Evolutionary conservation across 2,329 filamentous ascomycete species (phyloP), one percentile per base, ranked within the genome.

Genomic region (Diaporthe sp.): DNA sequence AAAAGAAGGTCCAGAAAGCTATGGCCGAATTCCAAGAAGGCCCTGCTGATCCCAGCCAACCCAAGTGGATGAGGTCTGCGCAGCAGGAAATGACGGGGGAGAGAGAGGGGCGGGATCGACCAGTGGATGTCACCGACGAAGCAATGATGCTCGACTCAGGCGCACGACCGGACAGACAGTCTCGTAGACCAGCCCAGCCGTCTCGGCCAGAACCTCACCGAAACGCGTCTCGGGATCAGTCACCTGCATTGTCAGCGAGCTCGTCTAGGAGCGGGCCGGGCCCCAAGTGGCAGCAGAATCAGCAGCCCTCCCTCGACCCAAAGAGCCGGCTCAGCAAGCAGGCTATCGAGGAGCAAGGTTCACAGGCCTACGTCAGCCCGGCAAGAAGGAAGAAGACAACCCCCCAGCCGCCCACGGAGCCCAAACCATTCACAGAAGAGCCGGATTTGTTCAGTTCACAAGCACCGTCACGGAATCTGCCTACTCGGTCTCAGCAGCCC

Each of bases 41-140:
- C 57, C 93, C 92, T n/a, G 87, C 88, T 37, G 95, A 98, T 81
- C 89, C 94, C 3, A 94, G 83, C 80, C 94, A 98, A 81, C 97
- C 97, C 0, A 97, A 95, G 81, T 99, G 97, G 97, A 98, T 99
- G 96, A 92, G 94, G 79, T 94, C 96, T 74, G 89, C 92, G 4
- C 89, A 90, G 58, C 84, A 87, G 73, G 86, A 88, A 3, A 85
- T 83, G 49, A 78, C 78, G 31, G 44, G 84, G 81, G 79, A 75
- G 15, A 62, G 81, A 79, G 58, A 44, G 13, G 77, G 81, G 51
- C 82, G 83, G 78, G 85, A 78, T 77, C 80, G 80, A 65, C 79
- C 79, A 39, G 76, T 82, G 15, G 84, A 87, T 28, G 86, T 89
- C 8, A 95, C 93, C 0, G 91, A 94, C 77, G 93, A 95, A 85